Base-by-base conservation (phyloP, 2,329 filamentous ascomycete genomes). In the Thelonectria rubi region DNA sequence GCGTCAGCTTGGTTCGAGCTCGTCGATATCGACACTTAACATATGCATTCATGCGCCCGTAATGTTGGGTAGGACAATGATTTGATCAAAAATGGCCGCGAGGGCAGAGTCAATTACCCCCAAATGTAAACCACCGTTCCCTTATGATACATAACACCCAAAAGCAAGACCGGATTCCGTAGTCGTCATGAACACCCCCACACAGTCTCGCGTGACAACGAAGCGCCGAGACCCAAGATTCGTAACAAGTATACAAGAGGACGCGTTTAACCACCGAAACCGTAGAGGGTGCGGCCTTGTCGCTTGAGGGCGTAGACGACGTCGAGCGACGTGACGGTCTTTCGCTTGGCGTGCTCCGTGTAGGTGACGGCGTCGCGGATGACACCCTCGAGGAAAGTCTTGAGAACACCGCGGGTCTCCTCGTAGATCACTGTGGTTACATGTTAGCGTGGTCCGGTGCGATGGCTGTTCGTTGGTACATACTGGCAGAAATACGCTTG, bases 401-500 rank as follows among this genome's bases (percentile, higher is more conserved):
- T 91, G 75, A 91, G 86, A 66, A 91, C 89, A 84, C 88, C 88
- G 71, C 89, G 89, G 67, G 89, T 91, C 84, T 91, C 89, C 80
- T 91, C 89, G 84, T 91, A 91, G 81, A 91, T 91, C 88, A 91
- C 85, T 77, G 14, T 30, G 2, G 9, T 0, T 5, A 1, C 1
- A 3, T 39, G 58, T 74, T 64, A 74, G 65, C 14, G 18, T 17
- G 1, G n/a, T 15, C 1, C 8, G 40, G 3, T 37, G 21, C 39
- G 5, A 14, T 12, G 9, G 11, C 9, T 0, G 9, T 11, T 1
- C 1, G 4, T 11, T 34, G 40, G 15, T 5, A 84, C 86, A 80
- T 88, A 92, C 89, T 96, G 80, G 94, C 94, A 76, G 93, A 97
- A 77, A 97, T 97, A 97, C 94, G 94, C 92, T 97, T 97, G 88